Conservation (phyloP, 306 rosid species). For the Luffa aegyptiaca region DNA sequence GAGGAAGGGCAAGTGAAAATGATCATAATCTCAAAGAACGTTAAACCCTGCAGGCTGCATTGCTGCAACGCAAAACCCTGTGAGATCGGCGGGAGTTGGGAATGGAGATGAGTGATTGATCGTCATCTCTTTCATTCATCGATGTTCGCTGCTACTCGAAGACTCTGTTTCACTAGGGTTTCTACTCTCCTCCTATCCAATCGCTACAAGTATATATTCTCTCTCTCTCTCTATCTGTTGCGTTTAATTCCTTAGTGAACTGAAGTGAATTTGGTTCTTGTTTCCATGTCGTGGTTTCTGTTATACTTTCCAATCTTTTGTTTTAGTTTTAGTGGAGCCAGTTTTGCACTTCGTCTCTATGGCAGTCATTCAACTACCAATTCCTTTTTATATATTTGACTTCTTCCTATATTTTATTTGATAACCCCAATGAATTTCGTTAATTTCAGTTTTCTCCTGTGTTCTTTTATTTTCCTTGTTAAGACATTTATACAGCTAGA, state of each 20-base stretch:
- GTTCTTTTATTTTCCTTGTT: background rate
- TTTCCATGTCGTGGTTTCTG: background rate
- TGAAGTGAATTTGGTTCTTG: background rate
- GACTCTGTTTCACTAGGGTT: constrained; percentile 2
- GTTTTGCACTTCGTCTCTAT: background rate
- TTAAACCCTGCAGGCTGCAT: background rate
- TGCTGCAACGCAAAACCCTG: background rate
- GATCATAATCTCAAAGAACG: background rate
- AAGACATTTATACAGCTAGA: background rate
- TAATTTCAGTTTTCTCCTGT: background rate
- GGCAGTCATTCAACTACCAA: background rate
- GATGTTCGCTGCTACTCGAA: constrained; percentile 46
- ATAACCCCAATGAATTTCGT: background rate
- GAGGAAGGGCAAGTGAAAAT: background rate
- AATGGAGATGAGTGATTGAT: background rate
- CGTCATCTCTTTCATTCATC: constrained; percentile 9
- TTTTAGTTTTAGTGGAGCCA: background rate
- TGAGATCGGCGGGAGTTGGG: background rate
- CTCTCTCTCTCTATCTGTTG: constrained; percentile 3
- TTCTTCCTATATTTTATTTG: background rate
- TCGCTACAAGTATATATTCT: constrained; percentile 35
- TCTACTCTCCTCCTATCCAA: constrained; percentile 33
- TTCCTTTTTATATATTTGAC: background rate
- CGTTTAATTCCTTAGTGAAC: background rate
- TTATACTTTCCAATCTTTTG: background rate